Conservation (phyloP, 805 yeast genomes). For the Wickerhamiella qilinensis region DNA sequence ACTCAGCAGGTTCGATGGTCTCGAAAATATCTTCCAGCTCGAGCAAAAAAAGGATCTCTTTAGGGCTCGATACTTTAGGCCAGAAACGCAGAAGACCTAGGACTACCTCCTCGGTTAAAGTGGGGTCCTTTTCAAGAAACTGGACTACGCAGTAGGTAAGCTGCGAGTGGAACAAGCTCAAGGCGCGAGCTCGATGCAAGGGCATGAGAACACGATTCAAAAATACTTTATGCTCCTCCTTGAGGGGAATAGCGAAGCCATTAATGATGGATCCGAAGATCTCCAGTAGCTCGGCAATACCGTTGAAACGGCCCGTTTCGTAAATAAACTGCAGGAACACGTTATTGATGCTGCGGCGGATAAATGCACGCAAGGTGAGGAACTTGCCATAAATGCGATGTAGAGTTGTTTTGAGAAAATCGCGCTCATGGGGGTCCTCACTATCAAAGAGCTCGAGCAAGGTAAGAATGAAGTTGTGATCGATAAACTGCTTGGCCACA, state of each 20-base stretch:
- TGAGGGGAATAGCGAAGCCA: constrained; percentile 93
- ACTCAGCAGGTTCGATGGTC: constrained; percentile 47
- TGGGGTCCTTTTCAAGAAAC: constrained; percentile 86
- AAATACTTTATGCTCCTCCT: constrained; percentile 91
- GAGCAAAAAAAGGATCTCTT: constrained; percentile 88
- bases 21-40: constrained; percentile 42
- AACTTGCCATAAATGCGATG: constrained; percentile 95
- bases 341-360: constrained; percentile 79
- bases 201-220: constrained; percentile 77
- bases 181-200: constrained; percentile 76
- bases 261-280: constrained; percentile 91
- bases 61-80: constrained; percentile 92
- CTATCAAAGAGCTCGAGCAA: constrained; percentile 83
- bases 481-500: constrained; percentile 83
- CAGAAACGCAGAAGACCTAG: constrained; percentile 86
- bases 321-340: constrained; percentile 86
- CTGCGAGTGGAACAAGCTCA: constrained; percentile 89
- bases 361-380: constrained; percentile 72
- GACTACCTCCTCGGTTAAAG: constrained; percentile 87
- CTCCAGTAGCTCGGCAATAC: constrained; percentile 86
- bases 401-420: constrained; percentile 82
- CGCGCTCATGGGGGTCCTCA: constrained; percentile 94
- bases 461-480: constrained; percentile 70
- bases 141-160: constrained; percentile 94
- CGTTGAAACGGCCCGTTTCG: constrained; percentile 92